Base-by-base conservation (phyloP, 2,329 filamentous ascomycete species). In the Fusarium sp. region DNA sequence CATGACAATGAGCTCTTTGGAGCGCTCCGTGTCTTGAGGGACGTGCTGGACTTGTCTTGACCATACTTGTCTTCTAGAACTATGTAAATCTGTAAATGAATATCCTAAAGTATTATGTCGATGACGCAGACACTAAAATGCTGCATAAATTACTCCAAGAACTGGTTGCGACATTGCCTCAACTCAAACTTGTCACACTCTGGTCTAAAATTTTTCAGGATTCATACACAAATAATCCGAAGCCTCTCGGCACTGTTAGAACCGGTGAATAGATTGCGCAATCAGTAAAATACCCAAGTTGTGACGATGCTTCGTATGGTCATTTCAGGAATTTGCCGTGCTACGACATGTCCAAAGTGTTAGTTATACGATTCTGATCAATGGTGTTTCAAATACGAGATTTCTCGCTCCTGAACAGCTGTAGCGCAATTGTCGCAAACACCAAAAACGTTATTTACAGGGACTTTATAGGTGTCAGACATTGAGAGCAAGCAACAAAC, bases 1-100 rank as follows among this genome's bases (percentile, higher is more conserved):
- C 74, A 80, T 17, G 81, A 83, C 4, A 81, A 78, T 32, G 70
- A 79, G 33, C 64, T 82, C 0, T 81, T 81, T 64, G 75, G 69
- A 17, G 79, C 76, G 10, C 35, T 80, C 3, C 60, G 48, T 7
- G 44, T 71, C 17, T 33, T 81, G 5, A 75, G 63, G 15, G 59
- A 60, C 7, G 41, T 60, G 7, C n/a, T 76, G 2, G 15, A 38
- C 0, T 32, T 75, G 30, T n/a, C 49, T 12, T 72, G 23, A 45
- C 17, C 20, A 23, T 15, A 7, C 8, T 37, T 9, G 15, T 3
- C 20, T 12, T 48, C 5, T 3, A 11, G 1, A 23, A 12, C 13
- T 13, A 10, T 35, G 12, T 5, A 23, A 23, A 33, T 33, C 3
- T 13, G 4, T 0, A 18, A 17, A 7, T 11, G 6, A 3, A 3